Conservation (phyloP, 106 monocot genomes). For the Allium sativum region DNA sequence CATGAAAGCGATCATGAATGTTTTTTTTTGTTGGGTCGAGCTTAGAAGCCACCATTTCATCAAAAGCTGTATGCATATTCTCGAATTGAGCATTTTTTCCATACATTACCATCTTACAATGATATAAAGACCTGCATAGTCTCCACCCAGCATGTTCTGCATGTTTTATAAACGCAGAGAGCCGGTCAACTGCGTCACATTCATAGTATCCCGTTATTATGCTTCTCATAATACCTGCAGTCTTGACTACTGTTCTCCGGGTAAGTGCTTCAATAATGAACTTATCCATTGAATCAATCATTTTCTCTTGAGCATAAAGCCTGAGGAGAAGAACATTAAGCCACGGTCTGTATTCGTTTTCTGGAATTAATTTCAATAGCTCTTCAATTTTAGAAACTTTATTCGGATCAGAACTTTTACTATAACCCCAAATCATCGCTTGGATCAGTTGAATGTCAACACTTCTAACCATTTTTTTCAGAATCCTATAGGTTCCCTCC, state of each 20-base stretch:
- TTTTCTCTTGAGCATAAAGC: conserved; percentile 77
- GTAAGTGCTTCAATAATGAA: conserved; percentile 52
- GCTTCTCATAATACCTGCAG: conserved; percentile 41
- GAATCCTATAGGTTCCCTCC: conserved; percentile 52
- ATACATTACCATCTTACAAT: conserved; percentile 88
- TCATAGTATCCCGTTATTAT: conserved; percentile 64
- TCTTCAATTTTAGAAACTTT: conserved; percentile 52
- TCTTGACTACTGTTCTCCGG: conserved; percentile 18
- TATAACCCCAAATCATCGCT: conserved; percentile 74
- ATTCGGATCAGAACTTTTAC: conserved; percentile 41
- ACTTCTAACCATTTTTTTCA: conserved; percentile 34
- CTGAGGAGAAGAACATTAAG: conserved; percentile 55
- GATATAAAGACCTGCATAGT: conserved; percentile 54
- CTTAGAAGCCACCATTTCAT: conserved; percentile 52
- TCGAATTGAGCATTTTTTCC: conserved; percentile 34
- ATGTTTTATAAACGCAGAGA: conserved; percentile 32
- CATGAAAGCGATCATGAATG: conserved; percentile 71
- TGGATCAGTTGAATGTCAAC: conserved; percentile 21
- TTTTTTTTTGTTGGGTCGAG: conserved; percentile 37
- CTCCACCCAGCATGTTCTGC: conserved; percentile 78
- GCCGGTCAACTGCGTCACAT: conserved; percentile 37
- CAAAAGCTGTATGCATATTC: conserved; percentile 58
- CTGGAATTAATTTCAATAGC: conserved; percentile 26
- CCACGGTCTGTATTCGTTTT: conserved; percentile 63
- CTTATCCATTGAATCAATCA: no score